Evolutionary conservation across 1,139 yeast species (phyloP), one percentile per base, ranked within the genome.

Genomic region (Diutina pseudorugosa): DNA sequence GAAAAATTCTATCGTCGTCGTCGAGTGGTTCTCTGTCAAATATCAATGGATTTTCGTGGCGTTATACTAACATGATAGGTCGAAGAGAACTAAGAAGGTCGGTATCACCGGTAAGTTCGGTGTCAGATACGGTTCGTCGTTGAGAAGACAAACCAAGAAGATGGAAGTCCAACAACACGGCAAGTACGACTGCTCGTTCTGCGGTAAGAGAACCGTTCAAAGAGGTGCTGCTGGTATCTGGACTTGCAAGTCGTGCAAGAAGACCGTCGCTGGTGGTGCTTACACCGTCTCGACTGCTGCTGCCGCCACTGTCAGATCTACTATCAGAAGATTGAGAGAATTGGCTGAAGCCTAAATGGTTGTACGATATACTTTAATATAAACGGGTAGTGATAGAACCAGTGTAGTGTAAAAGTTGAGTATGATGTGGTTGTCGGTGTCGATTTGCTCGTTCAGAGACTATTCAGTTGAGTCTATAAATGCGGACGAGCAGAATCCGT

Each of bases 31-130:
- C n/a, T n/a, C n/a, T n/a, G n/a, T n/a, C n/a, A n/a, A n/a, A n/a
- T n/a, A n/a, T n/a, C n/a, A n/a, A n/a, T n/a, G n/a, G n/a, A n/a
- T n/a, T n/a, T n/a, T n/a, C n/a, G n/a, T n/a, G n/a, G n/a, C 36
- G 36, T 11, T 30, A 30, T 72, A 73, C 79, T 76, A 76, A 75
- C 80, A 62, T 36, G 54, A 59, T 68, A 89, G 96, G 98, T 85
- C 97, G 78, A 91, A 91, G 82, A 89, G 99, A 87, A 93, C 99
- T 70, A 93, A 93, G 95, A 93, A 93, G 91, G 99, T 93, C 76
- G 99, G 99, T 79, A 93, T 93, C 83, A 93, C 99, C 77, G 99
- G 99, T 85, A 94, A 94, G 84, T 93, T 89, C 85, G 99, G 98
- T 88, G 97, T 93, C 80, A 91, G 98, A 85, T 93, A 93, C 82